phyloP scores from a whole-genome alignment of 306 rosid genomes.

The Aeschynomene evenia region DNA sequence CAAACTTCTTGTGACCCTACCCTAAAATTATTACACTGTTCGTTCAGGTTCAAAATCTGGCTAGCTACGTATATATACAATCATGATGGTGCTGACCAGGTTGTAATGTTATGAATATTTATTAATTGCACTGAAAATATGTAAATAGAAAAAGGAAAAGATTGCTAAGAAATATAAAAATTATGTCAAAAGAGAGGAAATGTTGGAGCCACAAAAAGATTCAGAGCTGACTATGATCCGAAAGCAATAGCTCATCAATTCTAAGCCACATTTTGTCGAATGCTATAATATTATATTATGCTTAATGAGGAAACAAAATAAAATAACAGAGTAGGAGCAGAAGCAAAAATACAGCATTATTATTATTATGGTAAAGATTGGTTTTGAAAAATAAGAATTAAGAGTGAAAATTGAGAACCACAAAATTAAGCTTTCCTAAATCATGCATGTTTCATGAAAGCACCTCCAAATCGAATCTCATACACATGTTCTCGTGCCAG shows the following conservation, averaged over 20 bases:
- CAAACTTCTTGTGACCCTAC: too few species aligned
- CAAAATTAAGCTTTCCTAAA: too few species aligned
- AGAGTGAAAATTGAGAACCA: neutral
- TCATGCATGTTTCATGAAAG: neutral
- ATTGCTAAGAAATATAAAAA: neutral
- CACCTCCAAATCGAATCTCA: neutral
- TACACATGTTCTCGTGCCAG: too few species aligned
- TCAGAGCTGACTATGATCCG: neutral
- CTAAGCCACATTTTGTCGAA: neutral
- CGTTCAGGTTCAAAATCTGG: too few species aligned
- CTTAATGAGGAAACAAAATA: neutral
- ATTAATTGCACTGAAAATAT: too few species aligned
- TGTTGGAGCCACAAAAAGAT: neutral
- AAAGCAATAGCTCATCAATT: neutral
- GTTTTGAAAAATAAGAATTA: too few species aligned
- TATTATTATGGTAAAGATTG: neutral
- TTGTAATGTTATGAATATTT: too few species aligned
- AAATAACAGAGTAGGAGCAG: too few species aligned
- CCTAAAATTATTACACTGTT: too few species aligned
- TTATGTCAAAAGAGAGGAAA: neutral
- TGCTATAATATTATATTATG: neutral
- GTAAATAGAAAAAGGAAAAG: neutral
- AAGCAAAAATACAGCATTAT: neutral
- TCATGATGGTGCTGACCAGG: too few species aligned
- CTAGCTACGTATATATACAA: too few species aligned